A percentile compares a stretch with the other conserved stretches of the same genome.
Evolutionary conservation across 2,329 filamentous ascomycete genomes (phyloP).

Genomic region (Westerdykella aurantiaca): DNA sequence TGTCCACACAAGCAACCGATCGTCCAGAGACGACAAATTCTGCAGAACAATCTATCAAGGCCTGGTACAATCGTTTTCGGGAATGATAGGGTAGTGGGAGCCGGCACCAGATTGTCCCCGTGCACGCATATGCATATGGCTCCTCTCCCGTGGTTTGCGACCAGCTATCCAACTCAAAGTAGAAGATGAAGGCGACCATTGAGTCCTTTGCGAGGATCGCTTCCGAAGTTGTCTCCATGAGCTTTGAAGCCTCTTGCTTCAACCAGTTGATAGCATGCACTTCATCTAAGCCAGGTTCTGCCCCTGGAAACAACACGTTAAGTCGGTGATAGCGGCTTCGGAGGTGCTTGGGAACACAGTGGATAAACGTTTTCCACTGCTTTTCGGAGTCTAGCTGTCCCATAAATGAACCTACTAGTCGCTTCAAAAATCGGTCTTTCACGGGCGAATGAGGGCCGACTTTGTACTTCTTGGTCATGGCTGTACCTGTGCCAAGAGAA

Average conservation of each 20-base stretch:
- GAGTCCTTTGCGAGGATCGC: not conserved
- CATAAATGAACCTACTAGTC: slow-evolving; percentile 16
- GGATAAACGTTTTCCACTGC: slow-evolving; percentile 14
- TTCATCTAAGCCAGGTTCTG: slow-evolving; percentile 1
- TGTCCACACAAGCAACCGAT: not conserved
- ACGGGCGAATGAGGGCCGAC: slow-evolving; percentile 17
- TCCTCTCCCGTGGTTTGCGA: not conserved
- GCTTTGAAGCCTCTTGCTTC: not conserved
- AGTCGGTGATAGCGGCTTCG: slow-evolving; percentile 16
- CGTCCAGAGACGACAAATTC: not conserved
- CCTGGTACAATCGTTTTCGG: slow-evolving; percentile 1
- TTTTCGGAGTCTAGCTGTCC: slow-evolving; percentile 18
- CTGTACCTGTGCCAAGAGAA: slow-evolving; percentile 21
- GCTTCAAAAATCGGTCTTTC: slow-evolving; percentile 13
- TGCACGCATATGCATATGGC: slow-evolving; percentile 3
- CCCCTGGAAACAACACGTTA: slow-evolving; percentile 10
- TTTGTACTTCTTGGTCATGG: slow-evolving; percentile 2
- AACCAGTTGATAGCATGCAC: not conserved
- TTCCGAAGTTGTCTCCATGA: not conserved
- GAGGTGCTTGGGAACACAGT: slow-evolving; percentile 7
- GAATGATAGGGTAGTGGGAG: not conserved
- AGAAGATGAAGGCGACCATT: slow-evolving; percentile 2
- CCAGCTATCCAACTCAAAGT: slow-evolving; percentile 4
- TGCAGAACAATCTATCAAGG: not conserved
- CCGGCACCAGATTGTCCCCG: slow-evolving; percentile 2